Conservation (phyloP, 2,329 filamentous ascomycete species). For the Sporothrix humicola region DNA sequence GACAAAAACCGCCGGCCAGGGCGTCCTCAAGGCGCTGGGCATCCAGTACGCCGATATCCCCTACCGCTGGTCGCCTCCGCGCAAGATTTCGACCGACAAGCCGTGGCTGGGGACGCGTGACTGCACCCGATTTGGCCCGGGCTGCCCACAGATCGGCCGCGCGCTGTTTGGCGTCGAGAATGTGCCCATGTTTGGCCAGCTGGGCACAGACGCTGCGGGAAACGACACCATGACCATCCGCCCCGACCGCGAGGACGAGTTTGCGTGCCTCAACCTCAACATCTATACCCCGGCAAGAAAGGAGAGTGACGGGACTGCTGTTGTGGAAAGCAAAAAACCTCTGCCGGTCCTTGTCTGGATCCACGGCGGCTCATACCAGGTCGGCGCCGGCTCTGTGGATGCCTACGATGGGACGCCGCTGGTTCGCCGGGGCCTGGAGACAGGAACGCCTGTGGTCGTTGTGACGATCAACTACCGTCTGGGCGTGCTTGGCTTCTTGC, state of each 20-base stretch:
- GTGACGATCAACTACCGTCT: slow-evolving; percentile 32
- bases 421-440: background rate
- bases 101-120: slow-evolving; percentile 23
- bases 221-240: background rate
- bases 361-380: slow-evolving; percentile 26
- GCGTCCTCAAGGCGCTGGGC: slow-evolving; percentile 21
- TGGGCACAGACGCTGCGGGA: slow-evolving; percentile 5
- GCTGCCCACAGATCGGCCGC: slow-evolving; percentile 24
- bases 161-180: slow-evolving; percentile 24
- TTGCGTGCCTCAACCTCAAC: slow-evolving; percentile 30
- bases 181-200: slow-evolving; percentile 29
- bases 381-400: slow-evolving; percentile 25
- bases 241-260: slow-evolving; percentile 23
- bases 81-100: background rate
- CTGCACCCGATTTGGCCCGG: slow-evolving; percentile 20
- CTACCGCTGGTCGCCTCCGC: slow-evolving; percentile 22
- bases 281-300: slow-evolving; percentile 6
- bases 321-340: background rate
- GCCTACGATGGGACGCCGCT: slow-evolving; percentile 23
- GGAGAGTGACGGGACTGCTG: background rate
- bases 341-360: slow-evolving; percentile 28
- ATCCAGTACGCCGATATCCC: slow-evolving; percentile 26
- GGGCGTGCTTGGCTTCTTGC: slow-evolving; percentile 28
- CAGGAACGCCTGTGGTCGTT: slow-evolving; percentile 18
- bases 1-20: slow-evolving; percentile 24